Evolutionary conservation across 306 rosid species (phyloP).

Genomic region (Pachyrhizus erosus): DNA sequence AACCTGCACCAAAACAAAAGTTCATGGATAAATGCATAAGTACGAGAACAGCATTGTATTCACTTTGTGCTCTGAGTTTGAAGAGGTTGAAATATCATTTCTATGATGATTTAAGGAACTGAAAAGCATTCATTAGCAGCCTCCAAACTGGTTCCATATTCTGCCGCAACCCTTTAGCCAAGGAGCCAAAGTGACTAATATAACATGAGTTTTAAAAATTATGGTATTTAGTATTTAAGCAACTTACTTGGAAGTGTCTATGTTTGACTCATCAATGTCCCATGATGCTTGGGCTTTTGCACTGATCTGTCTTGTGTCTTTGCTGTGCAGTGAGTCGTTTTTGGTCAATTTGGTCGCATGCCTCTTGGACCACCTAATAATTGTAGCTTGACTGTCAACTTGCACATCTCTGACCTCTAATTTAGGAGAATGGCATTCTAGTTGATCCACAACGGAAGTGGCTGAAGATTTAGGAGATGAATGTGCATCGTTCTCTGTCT

Average conservation of each 20-base stretch:
- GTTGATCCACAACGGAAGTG: slow-evolving; percentile 48
- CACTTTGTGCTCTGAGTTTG: not conserved
- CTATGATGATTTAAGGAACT: not conserved
- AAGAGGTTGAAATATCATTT: not conserved
- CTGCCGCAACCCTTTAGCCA: not conserved
- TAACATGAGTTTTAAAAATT: not conserved
- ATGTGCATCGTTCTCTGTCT: slow-evolving; percentile 43
- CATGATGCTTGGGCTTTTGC: slow-evolving; percentile 49
- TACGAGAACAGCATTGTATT: not conserved
- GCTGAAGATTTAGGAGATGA: slow-evolving; percentile 49
- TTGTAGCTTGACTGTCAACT: slow-evolving; percentile 67
- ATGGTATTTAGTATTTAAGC: not conserved
- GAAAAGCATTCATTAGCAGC: slow-evolving; percentile 23
- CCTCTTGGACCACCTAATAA: slow-evolving; percentile 54
- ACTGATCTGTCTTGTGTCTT: slow-evolving; percentile 42
- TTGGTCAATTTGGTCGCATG: slow-evolving; percentile 40
- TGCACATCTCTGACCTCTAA: slow-evolving; percentile 75
- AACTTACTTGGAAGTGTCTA: slow-evolving; percentile 61
- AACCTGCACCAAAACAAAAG: slow-evolving; percentile 45
- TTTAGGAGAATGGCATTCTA: slow-evolving; percentile 41
- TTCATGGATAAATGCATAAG: not conserved
- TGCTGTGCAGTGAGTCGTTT: slow-evolving; percentile 37
- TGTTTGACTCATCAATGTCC: slow-evolving; percentile 57
- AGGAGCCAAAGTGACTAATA: not conserved
- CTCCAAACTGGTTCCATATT: slow-evolving; percentile 6